Evolutionary conservation across 768 basidiomycete genomes (phyloP).

Genomic region (Amanita muscaria): DNA sequence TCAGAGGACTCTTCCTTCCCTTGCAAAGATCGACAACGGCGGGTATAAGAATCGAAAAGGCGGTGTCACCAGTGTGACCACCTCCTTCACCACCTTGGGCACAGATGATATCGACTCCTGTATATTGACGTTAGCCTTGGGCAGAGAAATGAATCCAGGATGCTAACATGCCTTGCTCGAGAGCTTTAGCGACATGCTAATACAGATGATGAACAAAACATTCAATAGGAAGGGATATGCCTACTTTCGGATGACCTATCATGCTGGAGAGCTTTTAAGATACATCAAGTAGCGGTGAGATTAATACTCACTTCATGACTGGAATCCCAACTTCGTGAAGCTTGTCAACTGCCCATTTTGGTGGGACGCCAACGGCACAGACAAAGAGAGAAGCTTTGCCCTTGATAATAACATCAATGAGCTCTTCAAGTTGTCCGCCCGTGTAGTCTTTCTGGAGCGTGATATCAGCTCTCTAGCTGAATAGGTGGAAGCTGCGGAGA

Average conservation of each 20-base stretch:
- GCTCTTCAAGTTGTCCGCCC: conserved; percentile 63
- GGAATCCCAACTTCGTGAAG: conserved; percentile 71
- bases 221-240: conserved; percentile 3
- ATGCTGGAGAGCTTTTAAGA: conserved; percentile 35
- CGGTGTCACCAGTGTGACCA: conserved; percentile 79
- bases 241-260: conserved; percentile 79
- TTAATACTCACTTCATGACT: conserved; percentile 69
- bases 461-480: too few species aligned
- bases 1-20: conserved; percentile 61
- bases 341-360: conserved; percentile 73
- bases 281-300: conserved; percentile 1
- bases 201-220: conserved; percentile 3
- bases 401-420: conserved; percentile 72
- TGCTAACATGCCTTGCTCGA: conserved; percentile 47
- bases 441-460: conserved; percentile 70
- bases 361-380: conserved; percentile 78
- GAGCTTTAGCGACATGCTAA: conserved; percentile 66
- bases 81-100: conserved; percentile 86
- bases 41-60: conserved; percentile 77
- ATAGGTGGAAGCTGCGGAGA: too few species aligned
- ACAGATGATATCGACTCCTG: conserved; percentile 86
- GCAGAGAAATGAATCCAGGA: background rate
- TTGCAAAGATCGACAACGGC: conserved; percentile 75
- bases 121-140: background rate
- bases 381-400: conserved; percentile 72